Conservation (phyloP, 192 early-diverging fungal species). For the Pilaira anomala region DNA sequence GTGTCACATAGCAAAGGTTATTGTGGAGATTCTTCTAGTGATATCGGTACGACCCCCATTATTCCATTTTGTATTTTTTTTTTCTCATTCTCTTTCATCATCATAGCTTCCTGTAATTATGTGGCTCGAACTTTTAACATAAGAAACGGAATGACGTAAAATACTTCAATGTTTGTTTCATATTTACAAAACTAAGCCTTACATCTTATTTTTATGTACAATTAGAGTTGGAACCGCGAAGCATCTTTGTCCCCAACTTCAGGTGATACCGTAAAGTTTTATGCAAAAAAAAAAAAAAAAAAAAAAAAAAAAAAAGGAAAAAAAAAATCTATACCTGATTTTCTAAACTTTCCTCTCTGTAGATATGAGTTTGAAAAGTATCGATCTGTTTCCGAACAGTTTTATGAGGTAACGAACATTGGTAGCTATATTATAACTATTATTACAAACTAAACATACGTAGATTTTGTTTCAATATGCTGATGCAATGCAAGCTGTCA, state of each 20-base stretch:
- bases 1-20: conserved; percentile 33
- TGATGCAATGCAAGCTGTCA: conserved; percentile 74
- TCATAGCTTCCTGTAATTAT: conserved; percentile 87
- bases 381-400: conserved; percentile 50
- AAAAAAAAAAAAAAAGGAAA: conserved; percentile 27
- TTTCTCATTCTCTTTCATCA: background rate
- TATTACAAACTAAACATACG: background rate
- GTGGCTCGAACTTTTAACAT: conserved; percentile 72
- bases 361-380: conserved; percentile 74
- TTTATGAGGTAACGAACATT: conserved; percentile 48
- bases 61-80: background rate
- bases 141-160: conserved; percentile 69
- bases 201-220: background rate
- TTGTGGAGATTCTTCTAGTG: conserved; percentile 34
- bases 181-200: too few relatives aligned
- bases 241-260: conserved; percentile 59
- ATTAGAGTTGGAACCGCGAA: conserved; percentile 60
- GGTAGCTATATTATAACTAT: background rate
- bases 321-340: too few relatives aligned
- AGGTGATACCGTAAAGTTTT: conserved; percentile 58
- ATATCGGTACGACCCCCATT: conserved; percentile 29
- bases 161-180: background rate
- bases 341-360: too few relatives aligned
- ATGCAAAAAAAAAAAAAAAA: conserved; percentile 27
- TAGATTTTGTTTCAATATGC: conserved; percentile 60